phyloP scores from a whole-genome alignment of 2,329 filamentous ascomycete genomes.

The Rhynchosporium graminicola region DNA sequence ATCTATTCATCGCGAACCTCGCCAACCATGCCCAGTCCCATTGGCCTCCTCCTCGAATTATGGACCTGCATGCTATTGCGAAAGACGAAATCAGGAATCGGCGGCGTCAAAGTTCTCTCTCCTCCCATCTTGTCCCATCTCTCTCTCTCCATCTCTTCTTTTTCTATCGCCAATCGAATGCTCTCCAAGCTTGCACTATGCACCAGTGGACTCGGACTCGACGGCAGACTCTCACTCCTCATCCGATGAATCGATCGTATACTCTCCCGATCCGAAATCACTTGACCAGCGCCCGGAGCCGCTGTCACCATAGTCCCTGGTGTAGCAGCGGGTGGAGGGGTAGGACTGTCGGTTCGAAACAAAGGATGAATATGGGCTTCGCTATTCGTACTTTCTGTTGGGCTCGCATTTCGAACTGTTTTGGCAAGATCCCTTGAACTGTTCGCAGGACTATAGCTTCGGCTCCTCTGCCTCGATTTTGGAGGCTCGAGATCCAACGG shows the following conservation, averaged over 20 bases:
- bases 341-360: slow-evolving; percentile 72
- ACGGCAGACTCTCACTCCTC: slow-evolving; percentile 56
- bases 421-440: slow-evolving; percentile 27
- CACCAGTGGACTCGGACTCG: slow-evolving; percentile 54
- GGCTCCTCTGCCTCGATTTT: slow-evolving; percentile 35
- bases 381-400: slow-evolving; percentile 45
- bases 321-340: slow-evolving; percentile 64
- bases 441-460: slow-evolving; percentile 39
- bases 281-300: slow-evolving; percentile 66
- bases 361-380: slow-evolving; percentile 77
- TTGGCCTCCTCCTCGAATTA: slow-evolving; percentile 37
- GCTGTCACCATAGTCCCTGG: slow-evolving; percentile 72
- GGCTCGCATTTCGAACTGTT: slow-evolving; percentile 28
- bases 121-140: slow-evolving; percentile 25
- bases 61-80: slow-evolving; percentile 53
- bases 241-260: slow-evolving; percentile 54
- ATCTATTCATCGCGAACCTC: slow-evolving; percentile 28
- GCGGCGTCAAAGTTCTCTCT: slow-evolving; percentile 57
- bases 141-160: slow-evolving; percentile 35
- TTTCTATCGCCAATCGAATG: slow-evolving; percentile 34
- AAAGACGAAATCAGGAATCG: slow-evolving; percentile 62
- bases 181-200: slow-evolving; percentile 53
- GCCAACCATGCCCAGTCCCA: slow-evolving; percentile 30
- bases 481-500: slow-evolving; percentile 59
- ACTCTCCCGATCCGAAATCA: slow-evolving; percentile 57